Base-by-base conservation (phyloP, 495 filamentous ascomycete species). In the Talaromyces stipitatus region DNA sequence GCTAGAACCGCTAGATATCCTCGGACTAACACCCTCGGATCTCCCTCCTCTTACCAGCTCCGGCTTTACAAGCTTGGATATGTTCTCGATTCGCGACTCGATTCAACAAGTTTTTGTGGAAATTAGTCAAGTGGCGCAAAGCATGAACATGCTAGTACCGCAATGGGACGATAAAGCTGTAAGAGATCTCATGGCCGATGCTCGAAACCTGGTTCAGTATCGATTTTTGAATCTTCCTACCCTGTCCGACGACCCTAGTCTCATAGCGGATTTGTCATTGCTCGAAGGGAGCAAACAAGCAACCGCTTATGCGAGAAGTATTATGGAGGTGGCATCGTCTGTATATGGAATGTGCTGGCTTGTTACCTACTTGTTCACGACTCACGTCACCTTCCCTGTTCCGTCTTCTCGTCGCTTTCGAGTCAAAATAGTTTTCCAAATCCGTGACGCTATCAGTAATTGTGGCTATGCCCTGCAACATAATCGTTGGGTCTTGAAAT, bases 201-300 rank as follows among this genome's bases (percentile, higher is more conserved):
- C 54, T 43, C 54, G 54, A 27, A 55, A 55, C 26, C 22, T 55
- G 14, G 33, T 45, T 28, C 54, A 55, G 46, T 55, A 55, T 30
- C 54, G 54, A n/a, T 55, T 55, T 41, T 14, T 27, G 9, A 55
- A 45, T 45, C 54, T 55, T 18, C 54, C 54, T 27, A 24, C 20
- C 23, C n/a, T 55, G 38, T 22, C 33, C 11, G 24, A 30, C 18
- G 54, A 55, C 33, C 54, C 54, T 18, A 5, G 14, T 20, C 24
- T 45, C 12, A 41, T 55, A 11, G 38, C 46, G 11, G 54, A 55
- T 23, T 22, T 43, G 12, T 41, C 33, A 4, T 18, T 28, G 12
- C 11, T 12, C 11, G 54, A 45, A 3, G 36, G 22, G 14, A 45
- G 33, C 32, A 16, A 43, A 12, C 5, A 28, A 12, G 9, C 16